phyloP scores from a whole-genome alignment of 1,284 basidiomycete species.

The Ustanciosporium gigantosporum region DNA sequence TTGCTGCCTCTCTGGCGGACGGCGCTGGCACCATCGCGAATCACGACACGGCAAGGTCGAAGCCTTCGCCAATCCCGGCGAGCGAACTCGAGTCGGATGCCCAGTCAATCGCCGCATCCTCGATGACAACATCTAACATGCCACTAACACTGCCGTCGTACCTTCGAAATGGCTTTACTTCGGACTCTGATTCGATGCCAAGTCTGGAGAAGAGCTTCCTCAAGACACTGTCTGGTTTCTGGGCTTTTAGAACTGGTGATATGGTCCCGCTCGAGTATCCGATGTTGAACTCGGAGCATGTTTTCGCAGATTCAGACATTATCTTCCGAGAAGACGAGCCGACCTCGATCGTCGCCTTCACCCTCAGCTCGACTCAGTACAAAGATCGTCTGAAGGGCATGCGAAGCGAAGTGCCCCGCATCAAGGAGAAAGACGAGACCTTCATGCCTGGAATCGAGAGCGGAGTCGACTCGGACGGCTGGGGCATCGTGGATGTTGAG shows the following conservation, averaged over 20 bases:
- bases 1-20: slow-evolving; percentile 3
- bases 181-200: slow-evolving; percentile 40
- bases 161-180: slow-evolving; percentile 28
- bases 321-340: slow-evolving; percentile 97
- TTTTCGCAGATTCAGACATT: slow-evolving; percentile 84
- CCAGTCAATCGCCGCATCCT: slow-evolving; percentile 33
- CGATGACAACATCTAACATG: slow-evolving; percentile 20
- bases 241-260: slow-evolving; percentile 65
- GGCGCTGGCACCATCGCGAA: slow-evolving; percentile 24
- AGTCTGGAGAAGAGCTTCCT: slow-evolving; percentile 64
- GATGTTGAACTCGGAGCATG: slow-evolving; percentile 63
- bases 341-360: slow-evolving; percentile 94
- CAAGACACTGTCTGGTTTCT: slow-evolving; percentile 79
- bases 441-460: slow-evolving; percentile 69
- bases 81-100: slow-evolving; percentile 46
- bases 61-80: slow-evolving; percentile 14
- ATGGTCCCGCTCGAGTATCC: slow-evolving; percentile 67
- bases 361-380: slow-evolving; percentile 86
- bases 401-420: slow-evolving; percentile 21
- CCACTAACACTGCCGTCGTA: slow-evolving; percentile 34
- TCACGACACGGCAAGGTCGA: slow-evolving; percentile 17
- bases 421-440: slow-evolving; percentile 28
- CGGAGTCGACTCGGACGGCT: slow-evolving; percentile 24
- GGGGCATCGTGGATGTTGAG: slow-evolving; percentile 31
- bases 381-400: slow-evolving; percentile 49